phyloP scores from a whole-genome alignment of 2,329 filamentous ascomycete species.

The Thielaviopsis cerberus region DNA sequence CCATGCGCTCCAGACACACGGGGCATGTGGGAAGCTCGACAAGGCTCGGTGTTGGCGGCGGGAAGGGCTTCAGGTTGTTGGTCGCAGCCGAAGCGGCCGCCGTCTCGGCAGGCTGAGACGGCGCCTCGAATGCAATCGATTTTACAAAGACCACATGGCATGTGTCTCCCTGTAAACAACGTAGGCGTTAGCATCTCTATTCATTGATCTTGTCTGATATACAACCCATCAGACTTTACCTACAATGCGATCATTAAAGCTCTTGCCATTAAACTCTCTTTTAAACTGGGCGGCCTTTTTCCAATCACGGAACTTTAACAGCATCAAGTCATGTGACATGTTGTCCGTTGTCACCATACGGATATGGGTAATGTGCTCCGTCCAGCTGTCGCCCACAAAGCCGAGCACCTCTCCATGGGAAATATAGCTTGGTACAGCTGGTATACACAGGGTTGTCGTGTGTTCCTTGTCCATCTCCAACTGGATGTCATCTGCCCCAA shows the following conservation, averaged over 20 bases:
- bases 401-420: constrained; percentile 78
- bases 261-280: constrained; percentile 73
- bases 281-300: constrained; percentile 63
- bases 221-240: constrained; percentile 10
- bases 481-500: background rate
- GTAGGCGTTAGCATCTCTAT: constrained; percentile 11
- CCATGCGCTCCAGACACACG: constrained; percentile 93
- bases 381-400: constrained; percentile 75
- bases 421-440: constrained; percentile 87
- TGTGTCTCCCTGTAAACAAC: constrained; percentile 50
- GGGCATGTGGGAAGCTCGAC: constrained; percentile 89
- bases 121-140: constrained; percentile 66
- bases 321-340: constrained; percentile 81
- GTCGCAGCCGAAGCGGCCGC: constrained; percentile 24
- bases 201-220: background rate
- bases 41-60: constrained; percentile 57
- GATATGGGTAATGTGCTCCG: constrained; percentile 77
- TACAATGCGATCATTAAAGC: constrained; percentile 84
- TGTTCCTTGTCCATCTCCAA: constrained; percentile 38
- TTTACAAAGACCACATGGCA: constrained; percentile 92
- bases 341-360: constrained; percentile 79
- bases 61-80: constrained; percentile 37
- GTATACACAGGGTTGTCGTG: constrained; percentile 66
- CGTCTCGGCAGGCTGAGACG: constrained; percentile 32
- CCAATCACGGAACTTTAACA: constrained; percentile 77